Evolutionary conservation across 140 eudicot genomes (phyloP).

Genomic region (Ambrosia hybrid): DNA sequence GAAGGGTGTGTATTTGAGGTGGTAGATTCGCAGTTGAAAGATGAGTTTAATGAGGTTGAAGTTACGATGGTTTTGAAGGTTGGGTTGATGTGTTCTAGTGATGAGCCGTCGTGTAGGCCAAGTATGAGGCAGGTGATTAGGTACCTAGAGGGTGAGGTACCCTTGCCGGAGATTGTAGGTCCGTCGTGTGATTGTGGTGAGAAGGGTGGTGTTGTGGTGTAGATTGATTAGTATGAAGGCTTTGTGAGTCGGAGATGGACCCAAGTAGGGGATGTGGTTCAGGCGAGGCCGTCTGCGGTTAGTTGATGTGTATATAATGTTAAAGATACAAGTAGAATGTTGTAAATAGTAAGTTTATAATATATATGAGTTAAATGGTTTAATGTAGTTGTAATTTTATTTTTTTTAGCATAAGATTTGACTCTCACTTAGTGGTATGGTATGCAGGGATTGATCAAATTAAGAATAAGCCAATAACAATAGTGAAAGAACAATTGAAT

Average conservation of each 20-base stretch:
- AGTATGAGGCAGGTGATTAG: slow-evolving; percentile 58
- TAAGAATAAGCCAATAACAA: no score
- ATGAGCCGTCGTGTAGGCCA: slow-evolving; percentile 46
- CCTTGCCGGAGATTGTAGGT: slow-evolving; percentile 39
- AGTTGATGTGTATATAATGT: background rate
- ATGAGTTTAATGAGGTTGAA: slow-evolving; percentile 43
- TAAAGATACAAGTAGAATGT: no score
- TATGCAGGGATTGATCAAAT: no score
- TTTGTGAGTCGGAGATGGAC: slow-evolving; percentile 37
- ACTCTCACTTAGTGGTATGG: no score
- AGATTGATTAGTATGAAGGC: slow-evolving; percentile 38
- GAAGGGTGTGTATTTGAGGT: slow-evolving; percentile 47
- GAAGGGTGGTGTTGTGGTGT: slow-evolving; percentile 44
- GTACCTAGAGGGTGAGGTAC: slow-evolving; percentile 52
- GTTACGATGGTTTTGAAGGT: slow-evolving; percentile 50
- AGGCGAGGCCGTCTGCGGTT: slow-evolving; percentile 12
- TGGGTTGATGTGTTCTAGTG: slow-evolving; percentile 66
- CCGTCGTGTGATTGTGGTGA: slow-evolving; percentile 32
- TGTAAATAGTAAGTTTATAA: background rate
- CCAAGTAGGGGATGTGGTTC: slow-evolving; percentile 32
- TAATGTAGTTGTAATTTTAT: no score
- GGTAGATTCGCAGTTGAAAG: slow-evolving; percentile 48
- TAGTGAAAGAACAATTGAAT: no score
- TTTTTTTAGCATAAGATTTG: no score
- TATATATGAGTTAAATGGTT: no score